Evolutionary conservation across 169 alveolate genomes (phyloP), one percentile per base, ranked within the genome.

Genomic region (Eimeria sp.): DNA sequence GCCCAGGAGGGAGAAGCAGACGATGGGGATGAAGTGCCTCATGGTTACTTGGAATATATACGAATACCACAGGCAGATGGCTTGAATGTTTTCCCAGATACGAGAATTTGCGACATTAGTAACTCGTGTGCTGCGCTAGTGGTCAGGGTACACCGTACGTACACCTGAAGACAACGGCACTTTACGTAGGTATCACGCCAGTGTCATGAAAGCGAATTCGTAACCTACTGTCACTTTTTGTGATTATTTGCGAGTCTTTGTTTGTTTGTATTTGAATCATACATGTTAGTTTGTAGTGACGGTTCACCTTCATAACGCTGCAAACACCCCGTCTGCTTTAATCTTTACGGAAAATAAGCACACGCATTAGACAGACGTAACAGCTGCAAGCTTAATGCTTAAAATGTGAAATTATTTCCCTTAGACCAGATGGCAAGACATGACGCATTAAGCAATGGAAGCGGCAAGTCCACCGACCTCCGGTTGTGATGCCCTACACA

Each of bases 1-100:
- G 78, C 95, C 76, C 70, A 54, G 72, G 14, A 83, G 91, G 91
- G 91, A 83, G 75, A 83, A 83, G 75, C 91, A 49, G 75, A 83
- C 75, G 61, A 83, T 49, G 72, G 91, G 91, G 72, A 83, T 83
- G 43, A 83, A 83, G 45, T 57, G 91, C 91, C 91, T 83, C 91
- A 83, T 83, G 76, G 72, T 51, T 83, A 16, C 61, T 83, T 57
- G 72, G 72, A 57, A 83, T 54, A 30, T 4, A 57, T 57, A 25
- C 34, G 91, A 57, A 54, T 83, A 83, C 91, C 76, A 83, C 76
- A 83, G 91, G 91, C 91, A 83, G 43, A 54, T 83, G 76, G 91
- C 91, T 49, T 27, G 30, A 57, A 49, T 83, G 91, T 83, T 57
- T 83, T 57, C 91, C 61, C 75, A 83, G 57, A 57, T 43, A 27